Evolutionary conservation across 495 filamentous ascomycete genomes (phyloP).

Genomic region (Podospora conica): DNA sequence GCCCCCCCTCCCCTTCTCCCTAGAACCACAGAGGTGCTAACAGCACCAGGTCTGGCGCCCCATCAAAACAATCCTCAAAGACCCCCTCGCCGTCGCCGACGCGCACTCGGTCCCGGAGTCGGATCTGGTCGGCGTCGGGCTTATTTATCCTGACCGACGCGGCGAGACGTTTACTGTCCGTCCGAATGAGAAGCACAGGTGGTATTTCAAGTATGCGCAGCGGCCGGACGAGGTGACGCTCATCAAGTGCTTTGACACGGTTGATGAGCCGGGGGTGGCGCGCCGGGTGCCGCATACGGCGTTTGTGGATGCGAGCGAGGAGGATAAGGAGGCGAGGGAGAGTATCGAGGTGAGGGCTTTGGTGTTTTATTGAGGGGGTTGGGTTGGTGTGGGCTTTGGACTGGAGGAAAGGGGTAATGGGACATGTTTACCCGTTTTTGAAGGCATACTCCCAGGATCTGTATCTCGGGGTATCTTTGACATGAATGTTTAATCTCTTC

Average conservation of each 20-base stretch:
- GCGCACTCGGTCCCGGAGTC: conserved; percentile 53
- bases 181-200: conserved; percentile 52
- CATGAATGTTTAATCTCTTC: too few relatives aligned
- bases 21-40: neutral
- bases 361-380: conserved; percentile 22
- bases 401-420: neutral
- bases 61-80: conserved; percentile 55
- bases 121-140: conserved; percentile 62
- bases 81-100: conserved; percentile 59
- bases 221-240: conserved; percentile 55
- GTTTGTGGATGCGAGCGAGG: conserved; percentile 50
- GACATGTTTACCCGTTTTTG: too few relatives aligned
- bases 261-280: conserved; percentile 51
- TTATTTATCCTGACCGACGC: conserved; percentile 65
- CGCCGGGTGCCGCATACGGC: conserved; percentile 60
- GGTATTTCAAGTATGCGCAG: conserved; percentile 74
- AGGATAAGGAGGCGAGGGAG: conserved; percentile 44
- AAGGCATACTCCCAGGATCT: too few relatives aligned
- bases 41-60: conserved; percentile 55
- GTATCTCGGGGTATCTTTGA: too few relatives aligned
- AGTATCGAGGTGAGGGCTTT: conserved; percentile 54
- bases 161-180: conserved; percentile 69
- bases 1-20: neutral
- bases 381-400: too few relatives aligned
- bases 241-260: conserved; percentile 68